A percentile compares a stretch with the other conserved stretches of the same genome.
phyloP scores from a whole-genome alignment of 257 asterid species.

The Buddleja alternifolia region DNA sequence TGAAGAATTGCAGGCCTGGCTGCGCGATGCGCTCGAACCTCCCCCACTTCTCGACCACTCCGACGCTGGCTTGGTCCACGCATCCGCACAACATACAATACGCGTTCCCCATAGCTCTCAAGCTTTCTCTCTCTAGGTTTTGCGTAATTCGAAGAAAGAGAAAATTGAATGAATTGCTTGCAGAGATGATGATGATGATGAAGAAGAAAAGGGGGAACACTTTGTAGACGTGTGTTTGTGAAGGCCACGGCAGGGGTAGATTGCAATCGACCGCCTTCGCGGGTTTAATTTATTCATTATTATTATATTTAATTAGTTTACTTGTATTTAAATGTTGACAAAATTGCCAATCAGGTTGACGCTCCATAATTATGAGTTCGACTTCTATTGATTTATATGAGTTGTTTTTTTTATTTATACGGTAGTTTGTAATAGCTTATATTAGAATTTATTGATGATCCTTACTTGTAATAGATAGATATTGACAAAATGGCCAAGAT shows the following conservation, averaged over 20 bases:
- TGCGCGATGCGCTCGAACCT: constrained; percentile 76
- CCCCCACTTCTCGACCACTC: constrained; percentile 91
- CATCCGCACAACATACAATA: constrained; percentile 67
- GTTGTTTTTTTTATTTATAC: too few relatives aligned
- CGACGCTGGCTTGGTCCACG: constrained; percentile 85
- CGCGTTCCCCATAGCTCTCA: constrained; percentile 59
- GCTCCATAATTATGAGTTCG: too few relatives aligned
- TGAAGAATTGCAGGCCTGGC: constrained; percentile 83
- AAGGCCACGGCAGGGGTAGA: background rate
- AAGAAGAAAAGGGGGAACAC: background rate
- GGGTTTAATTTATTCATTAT: background rate
- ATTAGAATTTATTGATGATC: too few relatives aligned
- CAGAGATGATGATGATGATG: background rate
- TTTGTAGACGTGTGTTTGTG: background rate
- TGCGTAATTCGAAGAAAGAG: background rate
- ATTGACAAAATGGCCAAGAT: too few relatives aligned
- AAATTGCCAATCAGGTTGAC: too few relatives aligned
- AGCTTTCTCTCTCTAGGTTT: background rate
- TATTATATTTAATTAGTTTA: background rate
- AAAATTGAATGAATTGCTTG: background rate
- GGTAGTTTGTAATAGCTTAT: too few relatives aligned
- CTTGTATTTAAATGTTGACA: too few relatives aligned
- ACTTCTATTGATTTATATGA: too few relatives aligned
- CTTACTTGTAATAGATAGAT: too few relatives aligned
- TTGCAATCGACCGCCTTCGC: constrained; percentile 17